phyloP scores from a whole-genome alignment of 768 basidiomycete species.

The Collybia mongolica region DNA sequence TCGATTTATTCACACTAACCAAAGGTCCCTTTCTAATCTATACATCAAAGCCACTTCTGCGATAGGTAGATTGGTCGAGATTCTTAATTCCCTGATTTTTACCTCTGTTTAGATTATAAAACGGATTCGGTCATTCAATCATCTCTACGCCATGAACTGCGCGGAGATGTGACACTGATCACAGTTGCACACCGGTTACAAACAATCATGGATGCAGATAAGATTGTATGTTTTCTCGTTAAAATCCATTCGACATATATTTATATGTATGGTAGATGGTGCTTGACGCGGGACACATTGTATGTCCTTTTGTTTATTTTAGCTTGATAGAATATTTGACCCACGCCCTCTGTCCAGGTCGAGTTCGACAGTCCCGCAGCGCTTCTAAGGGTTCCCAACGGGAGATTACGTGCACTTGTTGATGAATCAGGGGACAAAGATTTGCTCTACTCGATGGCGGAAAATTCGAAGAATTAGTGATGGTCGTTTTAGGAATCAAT shows the following conservation, averaged over 20 bases:
- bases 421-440: constrained; percentile 59
- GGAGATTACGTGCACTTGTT: constrained; percentile 52
- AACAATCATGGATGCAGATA: constrained; percentile 69
- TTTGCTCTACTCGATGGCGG: constrained; percentile 43
- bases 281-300: constrained; percentile 53
- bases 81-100: neutral
- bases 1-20: constrained; percentile 8
- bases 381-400: constrained; percentile 51
- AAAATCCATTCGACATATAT: constrained; percentile 3
- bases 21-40: constrained; percentile 14
- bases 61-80: constrained; percentile 33
- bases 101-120: constrained; percentile 41
- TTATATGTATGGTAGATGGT: constrained; percentile 48
- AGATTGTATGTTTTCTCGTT: constrained; percentile 34
- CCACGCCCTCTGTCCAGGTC: constrained; percentile 23
- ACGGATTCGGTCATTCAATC: constrained; percentile 72
- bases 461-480: neutral
- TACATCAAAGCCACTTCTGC: constrained; percentile 40
- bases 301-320: constrained; percentile 28
- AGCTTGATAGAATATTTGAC: neutral
- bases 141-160: constrained; percentile 65
- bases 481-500: too few relatives aligned
- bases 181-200: constrained; percentile 72
- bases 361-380: constrained; percentile 54
- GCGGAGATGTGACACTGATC: constrained; percentile 56